Base-by-base conservation (phyloP, 2,329 filamentous ascomycete species). In the Tolypocladium inflatum region DNA sequence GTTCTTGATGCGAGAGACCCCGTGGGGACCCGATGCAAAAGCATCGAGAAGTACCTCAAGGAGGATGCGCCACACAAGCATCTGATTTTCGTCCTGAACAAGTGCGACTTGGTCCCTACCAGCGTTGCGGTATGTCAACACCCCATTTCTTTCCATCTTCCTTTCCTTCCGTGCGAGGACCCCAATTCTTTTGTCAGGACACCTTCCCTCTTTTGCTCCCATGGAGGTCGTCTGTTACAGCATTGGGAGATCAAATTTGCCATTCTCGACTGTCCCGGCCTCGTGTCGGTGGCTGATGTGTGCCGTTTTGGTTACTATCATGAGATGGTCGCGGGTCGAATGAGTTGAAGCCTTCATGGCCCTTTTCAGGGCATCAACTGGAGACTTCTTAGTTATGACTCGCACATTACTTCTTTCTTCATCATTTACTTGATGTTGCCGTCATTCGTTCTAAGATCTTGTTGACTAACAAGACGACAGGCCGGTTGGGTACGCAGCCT, bases 311-410 rank as follows among this genome's bases (percentile, higher is more conserved):
- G 90, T 81, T 68, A 82, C 77, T 78, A 80, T 91, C 89, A 80
- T 80, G 85, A 86, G 87, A 82, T 77, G 76, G 81, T 81, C 76
- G 80, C 94, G 90, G 87, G 88, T 89, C 87, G 86, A 90, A 82
- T 88, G 93, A 97, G 94, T 97, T 97, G 94, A 97, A 88, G 80
- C 80, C 84, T 85, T 83, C 83, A 84, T 83, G 83, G 80, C 76
- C 82, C 78, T 59, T 57, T 62, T 45, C 57, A 58, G 73, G 70
- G 66, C 76, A 81, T 81, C 77, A 76, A 77, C 92, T 86, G 88
- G 84, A 84, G 83, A 83, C 80, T 89, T 97, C 94, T 96, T 99
- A 99, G 94, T 97, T 88, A 90, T 88, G 90, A 89, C 88, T 88
- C 92, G 93, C 83, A 99, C 78, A 80, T 76, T 67, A 68, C 63